These are phyloP conservation scores for Cucumis hystrix DNA, from an alignment of 306 rosid genomes.

Conservation along the genomic window DNA sequence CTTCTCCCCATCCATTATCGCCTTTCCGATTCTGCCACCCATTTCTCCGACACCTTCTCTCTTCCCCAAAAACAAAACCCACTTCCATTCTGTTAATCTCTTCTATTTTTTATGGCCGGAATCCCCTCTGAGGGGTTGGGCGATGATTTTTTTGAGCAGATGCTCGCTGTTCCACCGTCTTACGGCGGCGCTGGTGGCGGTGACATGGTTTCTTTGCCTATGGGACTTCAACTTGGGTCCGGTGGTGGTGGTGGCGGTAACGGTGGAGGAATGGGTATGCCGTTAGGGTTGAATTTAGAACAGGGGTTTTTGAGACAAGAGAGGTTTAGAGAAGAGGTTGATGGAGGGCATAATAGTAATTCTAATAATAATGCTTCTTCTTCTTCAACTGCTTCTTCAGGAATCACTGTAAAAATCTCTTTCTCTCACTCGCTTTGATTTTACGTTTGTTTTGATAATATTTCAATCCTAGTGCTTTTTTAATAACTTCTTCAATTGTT, in stretches of 20 bases:
- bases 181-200: conserved; percentile 17
- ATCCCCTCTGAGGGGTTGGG: conserved; percentile 53
- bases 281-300: conserved; percentile 76
- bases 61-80: conserved; percentile 8
- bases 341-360: conserved; percentile 7
- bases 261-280: conserved; percentile 27
- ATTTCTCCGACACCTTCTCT: conserved; percentile 19
- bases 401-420: conserved; percentile 40
- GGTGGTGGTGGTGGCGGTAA: conserved; percentile 7
- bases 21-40: conserved; percentile 35
- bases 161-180: conserved; percentile 43
- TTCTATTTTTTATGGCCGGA: conserved; percentile 39
- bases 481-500: too few relatives aligned
- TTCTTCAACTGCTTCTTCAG: conserved; percentile 23
- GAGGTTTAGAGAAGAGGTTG: conserved; percentile 33
- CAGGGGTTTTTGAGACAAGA: conserved; percentile 46
- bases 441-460: too few relatives aligned
- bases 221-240: conserved; percentile 52
- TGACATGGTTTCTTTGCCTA: conserved; percentile 22
- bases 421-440: background rate
- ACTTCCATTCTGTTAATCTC: background rate
- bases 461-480: too few relatives aligned
- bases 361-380: conserved; percentile 14
- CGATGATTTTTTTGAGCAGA: conserved; percentile 53
- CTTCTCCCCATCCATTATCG: conserved; percentile 33